phyloP scores from a whole-genome alignment of 1,139 yeast genomes.

The Scheffersomyces cryptocercus region DNA sequence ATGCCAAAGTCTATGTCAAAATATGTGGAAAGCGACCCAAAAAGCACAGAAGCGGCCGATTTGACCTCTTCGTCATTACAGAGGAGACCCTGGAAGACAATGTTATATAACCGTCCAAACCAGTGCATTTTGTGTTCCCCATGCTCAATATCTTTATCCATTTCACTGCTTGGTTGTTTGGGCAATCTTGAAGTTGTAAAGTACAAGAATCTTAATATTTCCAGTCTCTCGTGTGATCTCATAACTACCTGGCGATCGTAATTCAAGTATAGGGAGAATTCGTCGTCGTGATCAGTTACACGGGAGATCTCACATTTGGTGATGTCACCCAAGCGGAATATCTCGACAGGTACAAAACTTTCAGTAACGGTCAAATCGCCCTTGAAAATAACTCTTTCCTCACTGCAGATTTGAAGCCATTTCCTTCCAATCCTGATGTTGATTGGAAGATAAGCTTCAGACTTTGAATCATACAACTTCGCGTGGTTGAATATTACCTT shows the following conservation, averaged over 20 bases:
- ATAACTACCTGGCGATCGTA: constrained; percentile 50
- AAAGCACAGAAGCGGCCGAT: constrained; percentile 61
- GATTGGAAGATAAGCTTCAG: constrained; percentile 45
- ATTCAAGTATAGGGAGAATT: constrained; percentile 57
- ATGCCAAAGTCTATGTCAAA: constrained; percentile 65
- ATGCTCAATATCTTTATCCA: constrained; percentile 20
- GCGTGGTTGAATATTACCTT: constrained; percentile 65
- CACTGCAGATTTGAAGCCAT: constrained; percentile 59
- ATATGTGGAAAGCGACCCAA: constrained; percentile 63
- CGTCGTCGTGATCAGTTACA: constrained; percentile 25
- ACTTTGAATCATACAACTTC: constrained; percentile 43
- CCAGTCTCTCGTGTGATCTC: constrained; percentile 61
- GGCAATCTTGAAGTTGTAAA: constrained; percentile 61
- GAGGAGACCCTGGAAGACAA: constrained; percentile 68
- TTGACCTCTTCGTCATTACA: constrained; percentile 61
- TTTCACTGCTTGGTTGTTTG: constrained; percentile 21
- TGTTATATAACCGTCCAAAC: constrained; percentile 63
- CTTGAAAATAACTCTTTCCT: constrained; percentile 24
- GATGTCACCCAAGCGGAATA: constrained; percentile 52
- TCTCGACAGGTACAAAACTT: constrained; percentile 52
- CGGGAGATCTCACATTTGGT: constrained; percentile 52
- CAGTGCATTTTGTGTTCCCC: constrained; percentile 33
- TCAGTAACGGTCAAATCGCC: constrained; percentile 24
- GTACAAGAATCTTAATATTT: constrained; percentile 67
- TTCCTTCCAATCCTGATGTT: constrained; percentile 69